Evolutionary conservation across 1,284 basidiomycete species (phyloP).

Genomic region (Termitomyces sp.): DNA sequence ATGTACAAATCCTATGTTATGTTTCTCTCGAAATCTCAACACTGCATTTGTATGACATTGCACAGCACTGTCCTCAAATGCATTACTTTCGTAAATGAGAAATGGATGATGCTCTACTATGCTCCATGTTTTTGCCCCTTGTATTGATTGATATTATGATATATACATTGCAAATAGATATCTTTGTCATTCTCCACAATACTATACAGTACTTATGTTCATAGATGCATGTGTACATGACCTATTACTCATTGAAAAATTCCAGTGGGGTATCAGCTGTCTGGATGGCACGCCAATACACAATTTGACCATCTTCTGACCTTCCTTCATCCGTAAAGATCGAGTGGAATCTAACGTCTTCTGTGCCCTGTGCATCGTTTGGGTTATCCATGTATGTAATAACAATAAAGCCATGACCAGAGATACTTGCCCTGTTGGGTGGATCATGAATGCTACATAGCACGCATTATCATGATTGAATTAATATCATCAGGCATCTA

Average conservation of each 20-base stretch:
- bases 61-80: neutral
- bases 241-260: conserved; percentile 69
- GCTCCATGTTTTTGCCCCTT: neutral
- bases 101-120: neutral
- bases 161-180: neutral
- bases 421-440: conserved; percentile 54
- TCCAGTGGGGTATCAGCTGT: conserved; percentile 52
- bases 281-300: conserved; percentile 59
- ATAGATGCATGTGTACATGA: neutral
- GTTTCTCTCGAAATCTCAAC: neutral
- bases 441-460: conserved; percentile 60
- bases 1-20: conserved; percentile 8
- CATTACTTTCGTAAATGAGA: neutral
- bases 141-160: neutral
- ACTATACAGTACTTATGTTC: neutral
- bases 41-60: neutral
- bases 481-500: neutral
- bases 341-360: conserved; percentile 67
- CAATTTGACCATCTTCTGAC: conserved; percentile 47
- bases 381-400: neutral
- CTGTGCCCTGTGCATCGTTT: conserved; percentile 42
- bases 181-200: neutral
- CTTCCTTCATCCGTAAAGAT: conserved; percentile 64
- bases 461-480: neutral
- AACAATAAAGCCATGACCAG: neutral